Evolutionary conservation across 2,329 filamentous ascomycete species (phyloP).

Genomic region (Fusarium coicis): DNA sequence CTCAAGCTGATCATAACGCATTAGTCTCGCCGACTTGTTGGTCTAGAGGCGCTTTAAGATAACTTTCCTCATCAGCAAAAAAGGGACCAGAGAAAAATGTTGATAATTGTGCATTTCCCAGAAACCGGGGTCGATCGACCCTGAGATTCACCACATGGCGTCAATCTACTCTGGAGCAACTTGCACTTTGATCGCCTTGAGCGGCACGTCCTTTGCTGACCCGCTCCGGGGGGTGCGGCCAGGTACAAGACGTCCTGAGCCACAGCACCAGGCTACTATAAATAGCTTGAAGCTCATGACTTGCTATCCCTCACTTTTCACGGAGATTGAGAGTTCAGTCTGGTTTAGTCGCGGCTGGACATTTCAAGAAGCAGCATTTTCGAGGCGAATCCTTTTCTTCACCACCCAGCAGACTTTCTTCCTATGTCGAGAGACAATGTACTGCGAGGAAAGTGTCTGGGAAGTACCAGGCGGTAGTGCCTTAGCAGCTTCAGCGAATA

Average conservation of each 20-base stretch:
- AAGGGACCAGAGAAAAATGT: too few relatives aligned
- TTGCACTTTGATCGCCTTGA: neutral
- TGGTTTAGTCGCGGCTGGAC: neutral
- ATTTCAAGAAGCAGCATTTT: neutral
- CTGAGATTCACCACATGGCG: neutral
- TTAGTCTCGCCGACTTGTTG: too few relatives aligned
- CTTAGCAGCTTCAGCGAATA: neutral
- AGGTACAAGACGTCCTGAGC: fast-evolving
- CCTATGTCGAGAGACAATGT: neutral
- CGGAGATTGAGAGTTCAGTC: neutral
- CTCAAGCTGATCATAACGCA: too few relatives aligned
- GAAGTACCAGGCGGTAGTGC: neutral
- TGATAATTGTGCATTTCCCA: neutral
- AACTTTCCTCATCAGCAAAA: too few relatives aligned
- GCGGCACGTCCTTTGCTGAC: neutral
- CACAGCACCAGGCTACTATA: neutral
- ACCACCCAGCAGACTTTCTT: neutral
- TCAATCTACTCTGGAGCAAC: neutral
- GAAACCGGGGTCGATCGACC: neutral
- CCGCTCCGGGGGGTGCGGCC: fast-evolving
- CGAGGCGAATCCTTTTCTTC: fast-evolving
- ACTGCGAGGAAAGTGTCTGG: neutral
- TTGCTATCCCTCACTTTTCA: neutral
- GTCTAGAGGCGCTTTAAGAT: too few relatives aligned
- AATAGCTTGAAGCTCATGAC: neutral